Evolutionary conservation across 192 early-diverging fungal genomes (phyloP).

Genomic region (Mortierella alpina): DNA sequence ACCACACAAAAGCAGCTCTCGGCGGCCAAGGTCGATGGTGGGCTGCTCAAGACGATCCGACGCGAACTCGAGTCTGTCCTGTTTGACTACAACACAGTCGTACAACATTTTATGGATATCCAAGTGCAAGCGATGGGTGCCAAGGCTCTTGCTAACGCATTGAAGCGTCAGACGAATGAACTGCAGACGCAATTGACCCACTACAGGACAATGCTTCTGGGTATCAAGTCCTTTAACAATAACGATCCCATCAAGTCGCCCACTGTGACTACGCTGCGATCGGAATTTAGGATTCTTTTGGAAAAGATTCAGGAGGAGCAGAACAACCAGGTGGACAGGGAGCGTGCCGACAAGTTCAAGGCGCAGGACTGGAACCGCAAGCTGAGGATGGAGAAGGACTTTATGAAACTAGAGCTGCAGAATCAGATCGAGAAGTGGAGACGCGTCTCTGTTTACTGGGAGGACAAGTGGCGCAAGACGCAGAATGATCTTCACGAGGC

Average conservation of each 20-base stretch:
- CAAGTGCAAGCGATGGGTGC: slow-evolving; percentile 52
- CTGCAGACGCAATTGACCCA: slow-evolving; percentile 43
- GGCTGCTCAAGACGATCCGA: slow-evolving; percentile 45
- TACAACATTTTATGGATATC: slow-evolving; percentile 54
- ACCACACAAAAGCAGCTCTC: slow-evolving; percentile 49
- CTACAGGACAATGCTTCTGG: slow-evolving; percentile 47
- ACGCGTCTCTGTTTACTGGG: slow-evolving; percentile 49
- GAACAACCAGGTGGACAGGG: slow-evolving; percentile 43
- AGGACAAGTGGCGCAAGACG: slow-evolving; percentile 51
- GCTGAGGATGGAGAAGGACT: slow-evolving; percentile 52
- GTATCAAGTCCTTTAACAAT: slow-evolving; percentile 55
- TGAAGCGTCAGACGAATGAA: slow-evolving; percentile 43
- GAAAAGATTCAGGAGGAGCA: slow-evolving; percentile 53
- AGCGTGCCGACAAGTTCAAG: slow-evolving; percentile 46
- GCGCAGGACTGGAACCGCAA: slow-evolving; percentile 55
- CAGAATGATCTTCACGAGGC: slow-evolving; percentile 50
- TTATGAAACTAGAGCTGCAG: slow-evolving; percentile 53
- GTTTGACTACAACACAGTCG: slow-evolving; percentile 53
- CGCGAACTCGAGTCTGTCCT: slow-evolving; percentile 48
- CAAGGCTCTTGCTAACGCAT: slow-evolving; percentile 44
- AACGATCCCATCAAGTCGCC: slow-evolving; percentile 54
- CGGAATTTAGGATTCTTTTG: slow-evolving; percentile 46
- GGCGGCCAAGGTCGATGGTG: slow-evolving; percentile 49
- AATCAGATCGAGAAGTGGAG: slow-evolving; percentile 55
- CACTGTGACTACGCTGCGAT: slow-evolving; percentile 40